Evolutionary conservation across 2,329 filamentous ascomycete species (phyloP), one percentile per base, ranked within the genome.

Genomic region (Lachnellula suecica): DNA sequence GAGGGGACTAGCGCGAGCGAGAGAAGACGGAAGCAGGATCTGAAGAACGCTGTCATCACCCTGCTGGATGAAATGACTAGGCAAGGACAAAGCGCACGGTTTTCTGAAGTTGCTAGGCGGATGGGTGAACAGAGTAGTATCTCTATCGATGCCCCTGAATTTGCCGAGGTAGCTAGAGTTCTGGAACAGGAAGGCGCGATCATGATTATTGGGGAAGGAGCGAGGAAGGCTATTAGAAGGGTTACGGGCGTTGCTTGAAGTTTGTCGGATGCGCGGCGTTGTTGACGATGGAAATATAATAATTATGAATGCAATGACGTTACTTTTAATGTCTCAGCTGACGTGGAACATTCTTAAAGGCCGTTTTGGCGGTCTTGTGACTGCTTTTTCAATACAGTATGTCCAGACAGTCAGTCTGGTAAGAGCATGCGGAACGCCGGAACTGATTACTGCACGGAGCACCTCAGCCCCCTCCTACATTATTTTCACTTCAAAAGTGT

Each of bases 1-100:
- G 94, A 97, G 67, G 94, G 94, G n/a, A 95, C 90, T 2, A 91
- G 88, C 62, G 85, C 91, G 0, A 85, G 85, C n/a, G 94, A 97
- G 70, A 79, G 94, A 46, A 85, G 89, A 67, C 79, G 90, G 59
- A 88, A 86, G 67, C 85, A 88, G 35, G 92, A 97, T 68, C 74
- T 99, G 65, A 96, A 95, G 78, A 83, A 81, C 51, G 91, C 88
- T 0, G 78, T 96, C 0, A 69, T 96, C 29, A 75, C 74, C 29
- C 74, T 91, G 19, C 71, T 99, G 11, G 93, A 97, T 66, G 91
- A 96, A 62, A 80, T 96, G 73, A 85, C 87, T 3, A 77, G 84
- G 20, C 73, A 77, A 13, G 85, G 84, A 2, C 82, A 85, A 55
- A 78, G 80, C 1, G 89, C 91, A 20, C 80, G 89, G 59, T 91